Base-by-base conservation (phyloP, 1,139 yeast genomes). In the Suhomyces choctaworum region DNA sequence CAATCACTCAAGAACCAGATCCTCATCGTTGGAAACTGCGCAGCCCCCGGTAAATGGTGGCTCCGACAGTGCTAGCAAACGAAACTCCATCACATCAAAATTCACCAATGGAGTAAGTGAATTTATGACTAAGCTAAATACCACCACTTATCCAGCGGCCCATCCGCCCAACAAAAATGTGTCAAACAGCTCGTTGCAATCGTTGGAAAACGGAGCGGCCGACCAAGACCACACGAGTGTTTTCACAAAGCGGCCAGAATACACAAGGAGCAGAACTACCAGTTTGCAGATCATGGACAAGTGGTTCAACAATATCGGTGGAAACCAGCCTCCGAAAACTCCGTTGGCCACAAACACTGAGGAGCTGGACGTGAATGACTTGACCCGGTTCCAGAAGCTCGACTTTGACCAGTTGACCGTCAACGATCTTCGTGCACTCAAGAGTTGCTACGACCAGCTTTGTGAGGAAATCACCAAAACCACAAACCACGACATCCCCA, bases 261-360 rank as follows among this genome's bases (percentile, higher is more conserved):
- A 53, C 36, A 43, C 31, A 38, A 47, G 70, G 29, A 54, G 56
- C 29, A 54, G 73, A 40, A 61, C 72, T 7, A 50, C 72, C 21
- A 66, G 73, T 42, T 47, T 67, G 25, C 75, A 69, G 44, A 56
- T 68, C 21, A 65, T 70, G 70, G 76, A 70, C 40, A 66, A 62
- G 42, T 70, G 73, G 73, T 64, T 70, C 42, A 63, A 57, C 40
- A 68, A 66, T 41, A 47, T 68, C 7, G 27, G 46, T 11, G 39
- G 37, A 14, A 40, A 35, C 16, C 34, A 25, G 22, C 25, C 28
- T n/a, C 32, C 23, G 27, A 14, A 22, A 10, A 39, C 40, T 7
- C 20, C 20, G 20, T 39, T 34, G 39, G 39, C 38, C 10, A 36
- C 42, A 1, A 34, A 30, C 22, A 23, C 30, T 1, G 48, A 44